Base-by-base conservation (phyloP, 768 basidiomycete genomes). In the Agaricus bisporus region DNA sequence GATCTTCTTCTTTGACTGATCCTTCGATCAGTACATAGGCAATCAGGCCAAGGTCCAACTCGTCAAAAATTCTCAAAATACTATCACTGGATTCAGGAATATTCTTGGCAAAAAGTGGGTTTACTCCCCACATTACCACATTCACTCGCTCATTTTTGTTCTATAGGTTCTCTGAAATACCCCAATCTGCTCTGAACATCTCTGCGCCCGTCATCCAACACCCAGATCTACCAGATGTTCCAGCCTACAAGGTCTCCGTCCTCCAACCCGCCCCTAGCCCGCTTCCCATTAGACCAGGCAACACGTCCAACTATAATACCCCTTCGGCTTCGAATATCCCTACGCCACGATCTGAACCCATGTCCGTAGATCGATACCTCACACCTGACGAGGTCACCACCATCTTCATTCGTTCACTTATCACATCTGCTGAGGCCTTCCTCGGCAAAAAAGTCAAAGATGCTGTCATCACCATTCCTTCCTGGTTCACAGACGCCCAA, bases 11-110 rank as follows among this genome's bases (percentile, higher is more conserved):
- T 29, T 25, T 54, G 51, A 32, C 55, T 59, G 48, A 61, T 60
- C 29, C 35, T 32, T 48, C 45, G 35, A 41, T 45, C 65, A 97
- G 95, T 98, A 98, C 73, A 89, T 95, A 48, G 97, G 97, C 56
- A 95, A 91, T 69, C 89, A 92, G 64, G 95, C 95, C 38, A 91
- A 86, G 64, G 86, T 83, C 3, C 97, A 98, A 65, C 85, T 98
- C 37, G 91, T 98, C 12, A 97, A 97, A 72, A 98, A 99, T 68
- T 73, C 88, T 0, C 77, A 85, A 62, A 98, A 99, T 67, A 95
- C 95, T 15, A 94, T 98, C 62, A 83, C 82, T n/a, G 91, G 88
- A 1, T 98, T 98, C 77, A 79, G 95, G 22, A 93, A 97, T 66
- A 74, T 98, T 7, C 74, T 99, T 25, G 95, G 95, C 51, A 91